phyloP scores from a whole-genome alignment of 1,284 basidiomycete species.

The Moesziomyces antarcticus region DNA sequence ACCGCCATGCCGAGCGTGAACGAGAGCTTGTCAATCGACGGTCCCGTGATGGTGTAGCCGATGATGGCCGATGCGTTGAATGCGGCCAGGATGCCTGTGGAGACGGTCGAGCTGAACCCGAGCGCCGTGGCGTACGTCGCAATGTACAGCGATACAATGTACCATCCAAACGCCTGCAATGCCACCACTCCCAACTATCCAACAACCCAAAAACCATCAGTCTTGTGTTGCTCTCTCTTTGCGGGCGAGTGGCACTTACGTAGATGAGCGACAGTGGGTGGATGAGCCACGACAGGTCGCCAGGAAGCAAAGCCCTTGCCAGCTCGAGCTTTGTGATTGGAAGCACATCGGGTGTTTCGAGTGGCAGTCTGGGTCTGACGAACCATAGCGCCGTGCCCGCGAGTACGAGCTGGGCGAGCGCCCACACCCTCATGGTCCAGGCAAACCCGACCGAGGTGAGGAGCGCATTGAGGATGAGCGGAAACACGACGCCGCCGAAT shows the following conservation, averaged over 20 bases:
- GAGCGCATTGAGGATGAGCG: slow-evolving; percentile 32
- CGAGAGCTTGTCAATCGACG: slow-evolving; percentile 35
- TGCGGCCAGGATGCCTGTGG: slow-evolving; percentile 52
- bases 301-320: slow-evolving; percentile 5
- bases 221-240: not conserved
- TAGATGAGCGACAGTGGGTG: slow-evolving; percentile 17
- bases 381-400: slow-evolving; percentile 27
- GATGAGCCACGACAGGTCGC: slow-evolving; percentile 11
- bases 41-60: slow-evolving; percentile 48
- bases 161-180: slow-evolving; percentile 47
- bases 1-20: slow-evolving; percentile 42
- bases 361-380: slow-evolving; percentile 22
- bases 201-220: no score
- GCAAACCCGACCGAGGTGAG: slow-evolving; percentile 44
- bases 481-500: slow-evolving; percentile 51
- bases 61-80: slow-evolving; percentile 57
- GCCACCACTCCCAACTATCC: slow-evolving; percentile 23
- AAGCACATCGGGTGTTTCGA: not conserved
- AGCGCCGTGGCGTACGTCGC: slow-evolving; percentile 43
- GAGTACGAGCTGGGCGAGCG: slow-evolving; percentile 32
- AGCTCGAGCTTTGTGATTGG: slow-evolving; percentile 7
- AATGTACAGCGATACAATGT: slow-evolving; percentile 54
- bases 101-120: slow-evolving; percentile 34
- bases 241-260: not conserved
- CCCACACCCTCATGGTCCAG: slow-evolving; percentile 50